A percentile compares a stretch with the other conserved stretches of the same genome.
phyloP scores from a whole-genome alignment of 331 rosid species.

The Telfairia occidentalis region DNA sequence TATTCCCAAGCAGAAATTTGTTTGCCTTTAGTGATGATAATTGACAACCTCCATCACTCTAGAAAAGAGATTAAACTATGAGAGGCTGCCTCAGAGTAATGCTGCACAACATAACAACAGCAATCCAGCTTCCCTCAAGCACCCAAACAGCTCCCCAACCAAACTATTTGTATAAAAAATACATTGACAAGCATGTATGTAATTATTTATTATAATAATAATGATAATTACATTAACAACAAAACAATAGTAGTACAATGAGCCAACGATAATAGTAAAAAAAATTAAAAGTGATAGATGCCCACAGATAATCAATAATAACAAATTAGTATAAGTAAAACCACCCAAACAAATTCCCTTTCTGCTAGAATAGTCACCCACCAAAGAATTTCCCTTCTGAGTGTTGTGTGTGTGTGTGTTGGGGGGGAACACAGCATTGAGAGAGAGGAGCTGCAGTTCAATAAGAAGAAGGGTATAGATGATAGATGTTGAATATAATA shows the following conservation, averaged over 20 bases:
- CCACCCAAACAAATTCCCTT: background rate
- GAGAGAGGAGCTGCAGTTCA: background rate
- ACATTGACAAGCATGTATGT: background rate
- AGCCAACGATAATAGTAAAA: background rate
- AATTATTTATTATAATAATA: background rate
- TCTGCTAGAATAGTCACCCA: background rate
- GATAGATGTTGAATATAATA: background rate
- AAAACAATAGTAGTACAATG: too few species aligned
- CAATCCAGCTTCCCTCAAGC: background rate
- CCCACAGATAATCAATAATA: background rate
- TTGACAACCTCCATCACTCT: background rate
- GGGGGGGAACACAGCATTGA: background rate
- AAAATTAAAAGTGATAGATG: background rate
- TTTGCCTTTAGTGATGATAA: background rate
- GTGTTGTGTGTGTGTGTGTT: background rate
- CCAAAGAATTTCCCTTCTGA: background rate
- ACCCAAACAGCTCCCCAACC: background rate
- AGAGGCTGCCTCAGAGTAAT: background rate
- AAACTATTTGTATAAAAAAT: background rate
- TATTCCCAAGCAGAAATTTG: background rate
- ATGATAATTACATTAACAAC: background rate
- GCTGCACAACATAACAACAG: background rate
- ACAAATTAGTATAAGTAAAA: background rate
- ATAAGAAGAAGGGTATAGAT: background rate
- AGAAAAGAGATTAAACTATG: background rate